Evolutionary conservation across 345 rosid species (phyloP).

Genomic region (Alliaria petiolata): DNA sequence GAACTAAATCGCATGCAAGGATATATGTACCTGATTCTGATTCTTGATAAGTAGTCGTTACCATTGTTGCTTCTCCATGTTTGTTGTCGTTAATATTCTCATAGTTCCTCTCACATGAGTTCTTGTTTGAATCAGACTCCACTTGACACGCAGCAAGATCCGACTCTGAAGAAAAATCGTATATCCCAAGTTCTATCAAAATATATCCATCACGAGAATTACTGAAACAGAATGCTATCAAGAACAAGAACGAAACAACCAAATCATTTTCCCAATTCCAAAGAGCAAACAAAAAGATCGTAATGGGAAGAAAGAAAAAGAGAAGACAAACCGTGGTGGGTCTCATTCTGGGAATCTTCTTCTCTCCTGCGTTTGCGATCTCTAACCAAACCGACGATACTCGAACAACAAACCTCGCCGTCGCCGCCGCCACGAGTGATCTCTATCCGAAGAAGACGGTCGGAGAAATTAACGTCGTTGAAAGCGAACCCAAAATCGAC

Average conservation of each 20-base stretch:
- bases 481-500: conserved; percentile 68
- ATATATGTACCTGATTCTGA: conserved; percentile 31
- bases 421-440: conserved; percentile 49
- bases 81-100: conserved; percentile 41
- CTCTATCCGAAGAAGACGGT: conserved; percentile 67
- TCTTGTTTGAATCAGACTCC: conserved; percentile 53
- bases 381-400: conserved; percentile 63
- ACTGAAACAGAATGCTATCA: no score
- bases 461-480: conserved; percentile 76
- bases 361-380: conserved; percentile 71
- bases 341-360: conserved; percentile 30
- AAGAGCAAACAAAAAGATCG: no score
- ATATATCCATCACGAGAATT: no score
- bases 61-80: conserved; percentile 51
- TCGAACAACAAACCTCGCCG: conserved; percentile 33
- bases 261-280: no score
- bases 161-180: conserved; percentile 22
- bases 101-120: conserved; percentile 50
- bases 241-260: no score
- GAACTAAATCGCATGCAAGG: background rate
- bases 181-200: background rate
- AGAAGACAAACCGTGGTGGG: conserved; percentile 19
- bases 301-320: no score
- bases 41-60: conserved; percentile 52
- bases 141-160: conserved; percentile 40